Conservation (phyloP, 441 rosid genomes). For the Croton setiger region DNA sequence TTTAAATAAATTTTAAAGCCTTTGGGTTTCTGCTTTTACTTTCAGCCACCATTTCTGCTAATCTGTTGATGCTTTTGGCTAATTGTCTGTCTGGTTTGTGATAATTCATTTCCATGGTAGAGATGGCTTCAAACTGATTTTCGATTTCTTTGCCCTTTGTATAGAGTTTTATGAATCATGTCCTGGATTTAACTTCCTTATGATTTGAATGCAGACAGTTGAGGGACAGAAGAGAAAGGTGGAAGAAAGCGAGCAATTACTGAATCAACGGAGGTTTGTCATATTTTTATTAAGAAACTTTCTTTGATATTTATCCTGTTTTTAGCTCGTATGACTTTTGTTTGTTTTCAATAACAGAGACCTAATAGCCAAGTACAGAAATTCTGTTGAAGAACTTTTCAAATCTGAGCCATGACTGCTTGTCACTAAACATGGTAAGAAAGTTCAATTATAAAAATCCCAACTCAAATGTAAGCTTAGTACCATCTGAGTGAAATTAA, state of each 20-base stretch:
- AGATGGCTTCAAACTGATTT: not conserved
- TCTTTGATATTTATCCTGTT: not conserved
- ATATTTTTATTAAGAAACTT: not conserved
- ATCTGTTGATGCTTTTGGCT: not conserved
- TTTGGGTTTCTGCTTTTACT: not conserved
- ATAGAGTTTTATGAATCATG: not conserved
- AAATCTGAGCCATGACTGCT: constrained; percentile 45
- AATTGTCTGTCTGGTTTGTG: not conserved
- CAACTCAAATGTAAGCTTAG: not conserved
- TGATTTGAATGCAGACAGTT: constrained; percentile 54
- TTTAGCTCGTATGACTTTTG: constrained; percentile 5
- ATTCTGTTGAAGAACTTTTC: constrained; percentile 59
- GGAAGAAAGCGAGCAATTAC: constrained; percentile 69
- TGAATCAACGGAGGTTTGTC: constrained; percentile 65
- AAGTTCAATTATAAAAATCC: not conserved
- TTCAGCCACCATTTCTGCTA: not conserved
- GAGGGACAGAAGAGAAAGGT: constrained; percentile 75
- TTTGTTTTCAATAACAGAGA: constrained; percentile 43
- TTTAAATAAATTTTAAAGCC: not conserved
- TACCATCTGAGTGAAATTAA: not conserved
- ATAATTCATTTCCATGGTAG: not conserved
- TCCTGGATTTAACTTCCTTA: not conserved
- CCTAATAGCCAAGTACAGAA: constrained; percentile 54
- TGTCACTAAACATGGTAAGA: constrained; percentile 12
- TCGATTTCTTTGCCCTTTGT: not conserved